phyloP scores from a whole-genome alignment of 257 asterid genomes.

The Solanum bulbocastanum region DNA sequence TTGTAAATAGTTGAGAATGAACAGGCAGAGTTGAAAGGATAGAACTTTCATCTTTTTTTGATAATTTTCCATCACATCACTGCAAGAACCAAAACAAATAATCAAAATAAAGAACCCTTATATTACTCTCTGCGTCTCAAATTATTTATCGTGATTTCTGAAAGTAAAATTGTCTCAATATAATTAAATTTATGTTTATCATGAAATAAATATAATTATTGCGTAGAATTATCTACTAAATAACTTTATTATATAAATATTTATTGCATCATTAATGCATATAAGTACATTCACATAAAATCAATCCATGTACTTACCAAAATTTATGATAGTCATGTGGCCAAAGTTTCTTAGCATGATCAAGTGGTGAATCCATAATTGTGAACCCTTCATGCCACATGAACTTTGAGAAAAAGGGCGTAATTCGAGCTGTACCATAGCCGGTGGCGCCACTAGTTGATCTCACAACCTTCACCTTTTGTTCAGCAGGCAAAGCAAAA shows the following conservation, averaged over 20 bases:
- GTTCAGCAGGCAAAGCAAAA: slow-evolving; percentile 38
- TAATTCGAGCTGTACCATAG: neutral
- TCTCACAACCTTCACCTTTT: slow-evolving; percentile 18
- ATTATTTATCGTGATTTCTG: neutral
- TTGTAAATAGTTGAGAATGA: neutral
- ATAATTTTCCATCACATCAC: neutral
- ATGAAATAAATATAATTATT: neutral
- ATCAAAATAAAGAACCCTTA: neutral
- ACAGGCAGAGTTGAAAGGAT: neutral
- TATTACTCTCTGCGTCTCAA: neutral
- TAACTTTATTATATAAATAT: neutral
- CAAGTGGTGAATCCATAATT: neutral
- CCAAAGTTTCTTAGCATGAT: neutral
- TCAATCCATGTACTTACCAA: slow-evolving; percentile 45
- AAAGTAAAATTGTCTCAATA: neutral
- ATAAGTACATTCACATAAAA: neutral
- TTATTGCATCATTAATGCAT: neutral
- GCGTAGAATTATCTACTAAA: no score
- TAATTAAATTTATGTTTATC: neutral
- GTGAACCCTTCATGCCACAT: neutral
- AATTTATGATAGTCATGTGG: slow-evolving; percentile 21
- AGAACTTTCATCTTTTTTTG: neutral
- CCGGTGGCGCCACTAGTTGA: slow-evolving; percentile 35
- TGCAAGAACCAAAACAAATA: neutral
- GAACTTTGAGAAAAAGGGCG: neutral